These are phyloP conservation scores for Leccinum pellstonianum DNA, from an alignment of 768 basidiomycete genomes.

Conservation along the genomic window DNA sequence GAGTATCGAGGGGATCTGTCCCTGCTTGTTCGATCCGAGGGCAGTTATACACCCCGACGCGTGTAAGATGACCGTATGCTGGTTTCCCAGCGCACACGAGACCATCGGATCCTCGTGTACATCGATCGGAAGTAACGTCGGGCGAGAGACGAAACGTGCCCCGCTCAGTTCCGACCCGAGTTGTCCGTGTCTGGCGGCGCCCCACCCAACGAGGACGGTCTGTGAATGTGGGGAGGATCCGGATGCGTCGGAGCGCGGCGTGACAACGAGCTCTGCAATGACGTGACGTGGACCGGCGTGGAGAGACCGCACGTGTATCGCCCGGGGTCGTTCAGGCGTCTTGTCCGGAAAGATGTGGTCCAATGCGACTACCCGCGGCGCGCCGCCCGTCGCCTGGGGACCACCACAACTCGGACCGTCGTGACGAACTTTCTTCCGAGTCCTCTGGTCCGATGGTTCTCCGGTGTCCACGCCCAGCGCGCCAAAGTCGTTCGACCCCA, in stretches of 20 bases:
- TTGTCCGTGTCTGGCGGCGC: slow-evolving; percentile 81
- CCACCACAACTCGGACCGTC: not conserved
- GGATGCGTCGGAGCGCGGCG: slow-evolving; percentile 20
- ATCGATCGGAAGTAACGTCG: slow-evolving; percentile 36
- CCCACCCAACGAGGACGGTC: slow-evolving; percentile 71
- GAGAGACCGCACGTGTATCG: slow-evolving; percentile 42
- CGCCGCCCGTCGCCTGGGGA: not conserved
- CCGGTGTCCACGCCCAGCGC: slow-evolving; percentile 58
- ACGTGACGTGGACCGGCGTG: slow-evolving; percentile 68
- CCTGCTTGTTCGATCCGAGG: slow-evolving; percentile 72
- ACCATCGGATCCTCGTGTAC: slow-evolving; percentile 31
- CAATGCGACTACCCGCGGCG: slow-evolving; percentile 12
- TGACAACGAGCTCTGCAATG: slow-evolving; percentile 36
- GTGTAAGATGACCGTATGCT: slow-evolving; percentile 48
- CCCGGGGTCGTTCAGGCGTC: slow-evolving; percentile 33
- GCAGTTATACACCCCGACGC: slow-evolving; percentile 46
- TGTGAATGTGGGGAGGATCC: slow-evolving; percentile 6
- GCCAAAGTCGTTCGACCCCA: slow-evolving; percentile 86
- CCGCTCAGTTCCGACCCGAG: slow-evolving; percentile 45
- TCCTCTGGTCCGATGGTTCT: not conserved
- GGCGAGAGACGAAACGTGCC: slow-evolving; percentile 15
- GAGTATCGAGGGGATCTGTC: slow-evolving; percentile 53
- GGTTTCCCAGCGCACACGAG: slow-evolving; percentile 46
- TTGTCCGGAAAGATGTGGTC: slow-evolving; percentile 36
- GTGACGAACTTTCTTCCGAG: not conserved